Evolutionary conservation across 306 rosid genomes (phyloP).

Genomic region (Ormosia emarginata): DNA sequence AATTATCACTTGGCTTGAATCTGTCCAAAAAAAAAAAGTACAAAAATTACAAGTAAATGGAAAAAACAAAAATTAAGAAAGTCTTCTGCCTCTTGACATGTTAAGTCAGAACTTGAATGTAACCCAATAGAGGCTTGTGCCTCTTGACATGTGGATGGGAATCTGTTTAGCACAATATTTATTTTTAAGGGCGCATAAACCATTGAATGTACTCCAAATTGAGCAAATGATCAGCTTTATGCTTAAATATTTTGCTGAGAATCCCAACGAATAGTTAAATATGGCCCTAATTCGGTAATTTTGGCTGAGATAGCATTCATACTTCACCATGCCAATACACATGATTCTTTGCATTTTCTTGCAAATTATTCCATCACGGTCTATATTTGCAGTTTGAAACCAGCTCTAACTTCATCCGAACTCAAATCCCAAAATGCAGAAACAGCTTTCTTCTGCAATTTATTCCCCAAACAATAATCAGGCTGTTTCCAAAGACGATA

Average conservation of each 20-base stretch:
- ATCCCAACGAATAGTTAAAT: background rate
- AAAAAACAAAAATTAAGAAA: background rate
- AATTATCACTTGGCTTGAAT: background rate
- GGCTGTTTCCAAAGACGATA: background rate
- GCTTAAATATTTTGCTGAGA: background rate
- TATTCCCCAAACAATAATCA: background rate
- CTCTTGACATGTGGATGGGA: background rate
- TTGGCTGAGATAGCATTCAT: background rate
- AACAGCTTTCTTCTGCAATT: background rate
- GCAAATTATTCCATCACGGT: background rate
- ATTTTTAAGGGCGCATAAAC: background rate
- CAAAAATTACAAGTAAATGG: background rate
- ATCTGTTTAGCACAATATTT: background rate
- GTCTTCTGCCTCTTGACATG: background rate
- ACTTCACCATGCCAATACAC: background rate
- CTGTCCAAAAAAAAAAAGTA: background rate
- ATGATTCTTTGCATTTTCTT: background rate
- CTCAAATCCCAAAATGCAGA: background rate
- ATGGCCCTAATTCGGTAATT: background rate
- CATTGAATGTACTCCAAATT: background rate
- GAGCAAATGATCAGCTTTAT: background rate
- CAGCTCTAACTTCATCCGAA: background rate
- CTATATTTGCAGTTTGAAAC: background rate
- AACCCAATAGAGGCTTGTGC: background rate
- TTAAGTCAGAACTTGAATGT: background rate